phyloP scores from a whole-genome alignment of 1,284 basidiomycete species.

The Fomes fomentarius region DNA sequence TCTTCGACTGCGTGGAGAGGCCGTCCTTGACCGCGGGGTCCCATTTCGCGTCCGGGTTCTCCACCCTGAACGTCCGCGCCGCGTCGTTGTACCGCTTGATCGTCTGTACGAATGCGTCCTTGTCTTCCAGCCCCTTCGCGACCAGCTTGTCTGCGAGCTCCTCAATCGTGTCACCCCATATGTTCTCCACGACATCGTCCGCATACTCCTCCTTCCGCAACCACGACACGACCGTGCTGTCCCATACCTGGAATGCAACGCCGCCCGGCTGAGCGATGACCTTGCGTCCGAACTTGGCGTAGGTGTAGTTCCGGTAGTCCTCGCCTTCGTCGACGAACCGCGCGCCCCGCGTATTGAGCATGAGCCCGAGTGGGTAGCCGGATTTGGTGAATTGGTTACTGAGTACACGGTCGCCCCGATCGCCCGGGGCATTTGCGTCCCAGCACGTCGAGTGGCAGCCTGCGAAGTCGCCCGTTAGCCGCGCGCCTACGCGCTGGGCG shows the following conservation, averaged over 20 bases:
- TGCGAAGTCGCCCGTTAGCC: constrained; percentile 57
- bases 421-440: constrained; percentile 61
- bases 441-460: constrained; percentile 73
- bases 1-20: constrained; percentile 48
- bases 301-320: constrained; percentile 73
- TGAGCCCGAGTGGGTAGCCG: constrained; percentile 70
- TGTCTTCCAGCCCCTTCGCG: constrained; percentile 48
- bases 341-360: constrained; percentile 58
- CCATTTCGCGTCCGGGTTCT: constrained; percentile 45
- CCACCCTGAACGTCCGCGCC: constrained; percentile 39
- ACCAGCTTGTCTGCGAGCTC: constrained; percentile 53
- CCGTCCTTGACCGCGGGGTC: constrained; percentile 68
- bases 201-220: constrained; percentile 67
- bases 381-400: constrained; percentile 76
- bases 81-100: constrained; percentile 55
- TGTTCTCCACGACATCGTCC: constrained; percentile 58
- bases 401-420: constrained; percentile 55
- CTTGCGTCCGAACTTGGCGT: constrained; percentile 64
- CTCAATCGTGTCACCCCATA: constrained; percentile 50
- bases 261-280: constrained; percentile 61
- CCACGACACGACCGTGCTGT: constrained; percentile 44
- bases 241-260: constrained; percentile 67
- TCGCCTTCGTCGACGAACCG: constrained; percentile 73
- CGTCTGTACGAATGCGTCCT: constrained; percentile 47
- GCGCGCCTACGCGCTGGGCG: constrained; percentile 55